Evolutionary conservation across 495 filamentous ascomycete genomes (phyloP).

Genomic region (Neurospora sp.): DNA sequence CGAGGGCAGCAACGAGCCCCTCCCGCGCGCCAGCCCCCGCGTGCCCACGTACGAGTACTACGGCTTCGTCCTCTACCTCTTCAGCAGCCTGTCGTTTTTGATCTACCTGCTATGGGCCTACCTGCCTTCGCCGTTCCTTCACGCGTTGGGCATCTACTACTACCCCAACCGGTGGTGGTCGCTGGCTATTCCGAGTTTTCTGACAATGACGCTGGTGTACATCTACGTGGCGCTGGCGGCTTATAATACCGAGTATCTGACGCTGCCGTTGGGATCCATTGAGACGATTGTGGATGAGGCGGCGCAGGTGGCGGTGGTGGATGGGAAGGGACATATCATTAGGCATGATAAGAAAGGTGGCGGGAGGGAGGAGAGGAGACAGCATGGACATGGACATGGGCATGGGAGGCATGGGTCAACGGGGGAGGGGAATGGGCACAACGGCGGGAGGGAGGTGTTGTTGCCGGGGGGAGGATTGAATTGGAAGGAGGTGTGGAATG

Average conservation of each 20-base stretch:
- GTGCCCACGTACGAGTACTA: conserved; percentile 99
- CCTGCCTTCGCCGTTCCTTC: conserved; percentile 81
- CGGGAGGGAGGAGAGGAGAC: conserved; percentile 30
- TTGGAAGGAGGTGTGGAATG: conserved; percentile 78
- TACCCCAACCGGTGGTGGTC: conserved; percentile 98
- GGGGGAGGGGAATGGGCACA: not conserved
- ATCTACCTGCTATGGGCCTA: conserved; percentile 94
- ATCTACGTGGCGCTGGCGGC: conserved; percentile 88
- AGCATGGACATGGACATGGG: conserved; percentile 19
- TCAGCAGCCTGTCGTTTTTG: conserved; percentile 66
- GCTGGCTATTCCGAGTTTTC: conserved; percentile 76
- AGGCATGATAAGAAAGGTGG: conserved; percentile 26
- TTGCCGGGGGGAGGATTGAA: conserved; percentile 34
- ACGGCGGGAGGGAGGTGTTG: conserved; percentile 5
- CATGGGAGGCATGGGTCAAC: conserved; percentile 15
- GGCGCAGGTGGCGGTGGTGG: conserved; percentile 74
- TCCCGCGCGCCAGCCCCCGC: conserved; percentile 81
- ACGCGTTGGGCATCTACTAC: conserved; percentile 89
- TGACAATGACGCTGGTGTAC: conserved; percentile 82
- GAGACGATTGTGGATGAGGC: conserved; percentile 92
- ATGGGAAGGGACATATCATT: conserved; percentile 51
- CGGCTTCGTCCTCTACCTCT: conserved; percentile 90
- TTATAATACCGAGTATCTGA: conserved; percentile 86
- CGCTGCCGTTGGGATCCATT: conserved; percentile 64
- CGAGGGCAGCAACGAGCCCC: conserved; percentile 59